Evolutionary conservation across 148 eudicot species (phyloP).

Genomic region (Spergularia marina): DNA sequence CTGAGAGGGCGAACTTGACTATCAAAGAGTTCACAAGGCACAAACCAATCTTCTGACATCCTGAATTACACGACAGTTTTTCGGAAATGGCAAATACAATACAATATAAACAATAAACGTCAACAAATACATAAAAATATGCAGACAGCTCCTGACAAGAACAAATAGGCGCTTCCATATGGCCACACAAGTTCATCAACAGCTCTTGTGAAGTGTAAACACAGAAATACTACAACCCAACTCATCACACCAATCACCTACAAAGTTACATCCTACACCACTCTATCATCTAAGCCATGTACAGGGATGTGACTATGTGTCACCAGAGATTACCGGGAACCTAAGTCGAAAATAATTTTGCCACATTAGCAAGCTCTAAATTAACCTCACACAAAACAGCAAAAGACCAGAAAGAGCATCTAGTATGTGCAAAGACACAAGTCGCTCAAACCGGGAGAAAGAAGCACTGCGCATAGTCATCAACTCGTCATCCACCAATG

Average conservation of each 20-base stretch:
- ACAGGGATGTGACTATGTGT: conserved; percentile 15
- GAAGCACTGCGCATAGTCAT: neutral
- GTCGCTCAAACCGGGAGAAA: conserved; percentile 3
- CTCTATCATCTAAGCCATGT: conserved; percentile 25
- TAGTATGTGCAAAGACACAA: neutral
- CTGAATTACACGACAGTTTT: no score
- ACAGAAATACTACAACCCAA: conserved; percentile 3
- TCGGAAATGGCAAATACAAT: no score
- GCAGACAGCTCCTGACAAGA: neutral
- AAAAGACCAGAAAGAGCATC: neutral
- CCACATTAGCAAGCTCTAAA: conserved; percentile 11
- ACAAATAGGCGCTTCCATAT: neutral
- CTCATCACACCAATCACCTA: conserved; percentile 16
- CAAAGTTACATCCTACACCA: conserved; percentile 15
- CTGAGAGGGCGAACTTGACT: no score
- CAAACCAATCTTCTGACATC: no score
- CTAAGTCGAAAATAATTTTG: neutral
- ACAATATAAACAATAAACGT: no score
- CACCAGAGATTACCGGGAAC: conserved; percentile 5
- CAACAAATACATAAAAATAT: no score
- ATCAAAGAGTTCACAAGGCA: no score
- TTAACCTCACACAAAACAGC: neutral
- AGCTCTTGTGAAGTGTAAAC: neutral
- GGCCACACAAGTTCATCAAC: neutral
- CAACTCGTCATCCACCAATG: neutral